Percentiles rank a stretch among this genome's conserved stretches.
Evolutionary conservation across 2,329 filamentous ascomycete genomes (phyloP).

Genomic region (Microascus cirrosus): DNA sequence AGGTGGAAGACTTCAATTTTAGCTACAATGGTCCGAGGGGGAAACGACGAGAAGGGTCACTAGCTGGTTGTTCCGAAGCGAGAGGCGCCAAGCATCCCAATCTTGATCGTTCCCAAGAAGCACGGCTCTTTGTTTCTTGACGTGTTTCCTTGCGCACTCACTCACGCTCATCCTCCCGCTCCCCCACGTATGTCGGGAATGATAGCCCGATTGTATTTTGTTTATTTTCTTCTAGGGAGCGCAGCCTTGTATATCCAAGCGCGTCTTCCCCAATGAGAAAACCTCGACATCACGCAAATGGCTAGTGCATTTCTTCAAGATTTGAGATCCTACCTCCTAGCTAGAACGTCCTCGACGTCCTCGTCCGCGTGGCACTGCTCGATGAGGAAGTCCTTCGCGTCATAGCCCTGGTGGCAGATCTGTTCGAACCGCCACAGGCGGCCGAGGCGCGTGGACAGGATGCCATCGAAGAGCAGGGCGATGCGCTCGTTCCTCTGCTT

Average conservation of each 20-base stretch:
- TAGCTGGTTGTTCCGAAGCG: neutral
- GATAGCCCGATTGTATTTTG: no score
- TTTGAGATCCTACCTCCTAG: conserved; percentile 42
- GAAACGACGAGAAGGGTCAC: neutral
- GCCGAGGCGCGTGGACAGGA: conserved; percentile 59
- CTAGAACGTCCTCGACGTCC: conserved; percentile 60
- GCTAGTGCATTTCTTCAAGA: neutral
- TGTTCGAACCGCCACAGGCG: conserved; percentile 59
- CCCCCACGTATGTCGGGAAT: no score
- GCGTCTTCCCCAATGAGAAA: neutral
- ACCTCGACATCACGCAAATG: neutral
- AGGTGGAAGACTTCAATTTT: conserved; percentile 1
- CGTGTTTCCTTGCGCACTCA: neutral
- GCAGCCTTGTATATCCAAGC: neutral
- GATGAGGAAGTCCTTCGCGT: conserved; percentile 77
- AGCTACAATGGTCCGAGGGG: conserved; percentile 3
- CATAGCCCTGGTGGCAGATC: conserved; percentile 66
- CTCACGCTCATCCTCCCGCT: no score
- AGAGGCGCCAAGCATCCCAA: neutral
- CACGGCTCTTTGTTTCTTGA: neutral
- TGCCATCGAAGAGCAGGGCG: conserved; percentile 47
- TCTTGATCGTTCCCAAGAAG: neutral
- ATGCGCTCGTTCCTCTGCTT: conserved; percentile 39
- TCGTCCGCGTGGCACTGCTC: conserved; percentile 50
- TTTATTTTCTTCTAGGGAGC: no score